Base-by-base conservation (phyloP, 768 basidiomycete species). In the Trametes elegans region DNA sequence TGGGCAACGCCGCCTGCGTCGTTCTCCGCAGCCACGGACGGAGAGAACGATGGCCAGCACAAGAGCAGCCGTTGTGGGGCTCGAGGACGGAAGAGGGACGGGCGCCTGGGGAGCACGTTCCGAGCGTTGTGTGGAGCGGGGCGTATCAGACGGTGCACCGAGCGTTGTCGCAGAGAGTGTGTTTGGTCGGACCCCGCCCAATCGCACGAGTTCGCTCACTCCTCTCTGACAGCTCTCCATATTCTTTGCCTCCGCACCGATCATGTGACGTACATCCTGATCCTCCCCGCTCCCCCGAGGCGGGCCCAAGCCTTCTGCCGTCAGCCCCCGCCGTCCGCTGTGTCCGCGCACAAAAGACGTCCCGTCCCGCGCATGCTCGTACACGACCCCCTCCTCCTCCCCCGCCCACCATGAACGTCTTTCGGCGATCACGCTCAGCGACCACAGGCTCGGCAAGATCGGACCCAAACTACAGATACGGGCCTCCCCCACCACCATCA, bases 221-320 rank as follows among this genome's bases (percentile, higher is more conserved):
- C 42, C 51, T 28, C 24, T 31, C 16, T 44, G 49, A 57, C 49
- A 50, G 42, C 42, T 45, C 49, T 45, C 49, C 55, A 49, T 38
- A 19, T 19, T 28, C 38, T 11, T 23, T 41, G 23, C 32, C 8
- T 23, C 39, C 28, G 18, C 23, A 19, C 31, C 50, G 57, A 58
- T 58, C 57, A 53, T 56, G 50, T 58, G 57, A 58, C 57, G 57
- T 48, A 52, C 23, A 24, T 35, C 8, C 26, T 40, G 46, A 58
- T 53, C 46, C 26, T 31, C 9, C 8, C 39, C 36, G 46, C 49
- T 28, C 31, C 41, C 42, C 14, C 50, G 7, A 40, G 29, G 26
- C 16, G 27, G 4, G 31, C 49, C 49, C 36, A 35, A 36, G 24
- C 32, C 27, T 29, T 23, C 46, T 4, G 6, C 32, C 51, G 55